Conservation (phyloP, 2,329 filamentous ascomycete species). For the Venturia oleaginea region DNA sequence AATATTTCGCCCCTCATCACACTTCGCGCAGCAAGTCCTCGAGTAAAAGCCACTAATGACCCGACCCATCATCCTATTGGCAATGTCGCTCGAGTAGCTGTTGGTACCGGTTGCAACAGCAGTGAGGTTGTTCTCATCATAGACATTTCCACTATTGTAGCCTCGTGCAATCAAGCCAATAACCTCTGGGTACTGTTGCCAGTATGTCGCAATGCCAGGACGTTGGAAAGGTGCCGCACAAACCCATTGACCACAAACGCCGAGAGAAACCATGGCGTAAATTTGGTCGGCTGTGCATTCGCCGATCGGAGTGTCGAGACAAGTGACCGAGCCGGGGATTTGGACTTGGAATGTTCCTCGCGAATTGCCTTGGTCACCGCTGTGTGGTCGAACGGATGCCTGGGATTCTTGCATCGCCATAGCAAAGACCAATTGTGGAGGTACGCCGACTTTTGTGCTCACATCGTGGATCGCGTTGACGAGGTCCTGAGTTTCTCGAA, state of each 20-base stretch:
- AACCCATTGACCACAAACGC: not conserved
- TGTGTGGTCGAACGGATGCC: not conserved
- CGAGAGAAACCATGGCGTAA: not conserved
- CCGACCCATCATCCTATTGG: not conserved
- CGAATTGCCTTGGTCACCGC: not conserved
- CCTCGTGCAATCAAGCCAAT: not conserved
- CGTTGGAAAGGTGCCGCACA: not conserved
- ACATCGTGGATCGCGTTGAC: not conserved
- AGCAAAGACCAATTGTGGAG: not conserved
- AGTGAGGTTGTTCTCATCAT: not conserved
- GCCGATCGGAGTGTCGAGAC: not conserved
- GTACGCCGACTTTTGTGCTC: not conserved
- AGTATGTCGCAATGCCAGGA: not conserved
- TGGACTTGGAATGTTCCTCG: not conserved
- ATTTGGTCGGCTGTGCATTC: not conserved
- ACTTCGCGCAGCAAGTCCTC: conserved; percentile 3
- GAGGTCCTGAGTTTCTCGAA: not conserved
- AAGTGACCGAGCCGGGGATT: not conserved
- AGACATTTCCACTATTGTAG: conserved; percentile 3
- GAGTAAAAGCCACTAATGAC: not conserved
- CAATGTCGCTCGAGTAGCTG: conserved; percentile 1
- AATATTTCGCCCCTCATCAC: not conserved
- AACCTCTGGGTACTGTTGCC: not conserved
- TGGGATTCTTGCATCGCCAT: not conserved
- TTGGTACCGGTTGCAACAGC: not conserved